phyloP scores from a whole-genome alignment of 306 rosid species.

The Casuarina equisetifolia region DNA sequence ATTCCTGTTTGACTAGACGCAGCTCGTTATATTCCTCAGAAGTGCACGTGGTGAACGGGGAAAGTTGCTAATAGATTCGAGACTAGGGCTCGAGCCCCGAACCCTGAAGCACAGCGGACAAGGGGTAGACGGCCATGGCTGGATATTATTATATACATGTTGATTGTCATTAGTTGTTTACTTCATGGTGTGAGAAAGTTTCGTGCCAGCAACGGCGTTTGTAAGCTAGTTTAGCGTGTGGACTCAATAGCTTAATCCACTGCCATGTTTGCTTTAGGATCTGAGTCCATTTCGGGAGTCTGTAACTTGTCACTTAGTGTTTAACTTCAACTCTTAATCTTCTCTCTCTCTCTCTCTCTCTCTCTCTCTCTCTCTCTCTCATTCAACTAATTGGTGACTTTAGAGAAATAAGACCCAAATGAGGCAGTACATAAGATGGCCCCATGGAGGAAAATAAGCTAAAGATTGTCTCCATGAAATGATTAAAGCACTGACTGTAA shows the following conservation, averaged over 20 bases:
- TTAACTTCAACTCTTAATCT: not conserved
- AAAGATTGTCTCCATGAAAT: not conserved
- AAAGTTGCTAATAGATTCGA: conserved; percentile 26
- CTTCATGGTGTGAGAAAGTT: not conserved
- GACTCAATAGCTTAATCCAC: not conserved
- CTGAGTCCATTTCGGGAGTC: not conserved
- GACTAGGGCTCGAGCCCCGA: conserved; percentile 23
- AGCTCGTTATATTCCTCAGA: conserved; percentile 25
- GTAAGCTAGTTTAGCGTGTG: not conserved
- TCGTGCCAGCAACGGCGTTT: conserved; percentile 14
- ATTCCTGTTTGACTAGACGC: not conserved
- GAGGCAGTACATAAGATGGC: not conserved
- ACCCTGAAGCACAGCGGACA: conserved; percentile 38
- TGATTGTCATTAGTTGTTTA: not conserved
- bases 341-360: not conserved
- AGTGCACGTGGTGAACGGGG: conserved; percentile 40
- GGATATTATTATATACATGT: not conserved
- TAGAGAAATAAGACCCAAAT: too few species aligned
- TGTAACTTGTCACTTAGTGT: not conserved
- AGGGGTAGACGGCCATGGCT: conserved; percentile 4
- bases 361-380: not conserved
- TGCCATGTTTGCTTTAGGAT: not conserved
- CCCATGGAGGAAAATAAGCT: not conserved
- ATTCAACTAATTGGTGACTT: too few species aligned
- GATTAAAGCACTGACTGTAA: too few species aligned